Evolutionary conservation across 768 basidiomycete species (phyloP), one percentile per base, ranked within the genome.

Genomic region (Pleurotus eryngii): DNA sequence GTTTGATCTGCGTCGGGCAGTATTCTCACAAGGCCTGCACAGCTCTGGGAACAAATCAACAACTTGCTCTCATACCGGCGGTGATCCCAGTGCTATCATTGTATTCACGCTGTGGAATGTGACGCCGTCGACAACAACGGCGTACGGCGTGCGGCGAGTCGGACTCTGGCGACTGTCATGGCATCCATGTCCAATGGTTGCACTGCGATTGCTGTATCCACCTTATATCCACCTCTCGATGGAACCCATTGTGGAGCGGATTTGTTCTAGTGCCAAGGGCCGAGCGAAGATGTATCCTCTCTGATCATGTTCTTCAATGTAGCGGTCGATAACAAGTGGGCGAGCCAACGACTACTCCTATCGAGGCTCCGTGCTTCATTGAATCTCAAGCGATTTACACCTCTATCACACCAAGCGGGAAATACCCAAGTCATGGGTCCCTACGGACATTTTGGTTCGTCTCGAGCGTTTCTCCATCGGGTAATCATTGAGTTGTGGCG

Each of bases 11-110:
- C 51, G 39, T 39, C 39, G 39, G 51, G 38, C 20, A 42, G 17
- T 30, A n/a, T 51, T 54, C 51, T 54, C 51, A 54, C 51, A 39
- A 42, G 51, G 51, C 9, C 51, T 54, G 38, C 15, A 43, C 51
- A 26, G 39, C 51, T 54, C 37, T 54, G 51, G 51, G 51, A 54
- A 54, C 51, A 22, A 54, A 15, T 39, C 15, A 24, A 17, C 37
- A 18, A n/a, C 39, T 40, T 40, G 22, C 17, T 54, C 51, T 54
- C 51, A 40, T 42, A 54, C 51, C 51, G 51, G 51, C 39, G 51
- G 51, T 54, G 51, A 54, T 54, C 39, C 51, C 20, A 54, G 38
- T 22, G 30, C 30, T 11, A 38, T 26, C 39, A 39, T 40, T 54
- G 51, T 27, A 24, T 35, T 35, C 30, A 35, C 30, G 30, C 30